Percentiles rank a stretch among this genome's conserved stretches.
Evolutionary conservation across 352 stramenopile species (phyloP).

Genomic region (Thalassiosira allenii): DNA sequence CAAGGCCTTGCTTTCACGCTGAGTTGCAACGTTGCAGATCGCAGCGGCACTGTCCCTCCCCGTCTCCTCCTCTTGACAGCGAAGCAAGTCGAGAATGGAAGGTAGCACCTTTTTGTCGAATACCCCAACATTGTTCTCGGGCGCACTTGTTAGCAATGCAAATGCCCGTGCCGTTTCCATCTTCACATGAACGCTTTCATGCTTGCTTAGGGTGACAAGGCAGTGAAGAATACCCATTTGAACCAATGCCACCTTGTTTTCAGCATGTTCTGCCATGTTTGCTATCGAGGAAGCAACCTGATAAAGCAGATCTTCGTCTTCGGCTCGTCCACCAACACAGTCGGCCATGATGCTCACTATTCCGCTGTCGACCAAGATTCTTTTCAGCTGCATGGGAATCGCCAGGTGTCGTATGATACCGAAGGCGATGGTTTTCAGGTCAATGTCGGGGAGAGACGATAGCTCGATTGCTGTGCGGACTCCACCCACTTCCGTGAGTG

Average conservation of each 20-base stretch:
- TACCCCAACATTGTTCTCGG: slow-evolving; percentile 90
- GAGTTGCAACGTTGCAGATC: slow-evolving; percentile 93
- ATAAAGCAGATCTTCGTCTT: slow-evolving; percentile 88
- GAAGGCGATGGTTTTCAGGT: slow-evolving; percentile 89
- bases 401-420: slow-evolving; percentile 90
- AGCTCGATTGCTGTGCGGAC: slow-evolving; percentile 80
- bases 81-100: slow-evolving; percentile 79
- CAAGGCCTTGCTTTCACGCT: slow-evolving; percentile 89
- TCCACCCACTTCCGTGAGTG: slow-evolving; percentile 89
- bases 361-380: slow-evolving; percentile 75
- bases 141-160: slow-evolving; percentile 91
- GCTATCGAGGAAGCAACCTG: slow-evolving; percentile 91
- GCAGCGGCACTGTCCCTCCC: slow-evolving; percentile 91
- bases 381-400: slow-evolving; percentile 86
- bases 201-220: slow-evolving; percentile 84
- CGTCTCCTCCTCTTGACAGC: slow-evolving; percentile 81
- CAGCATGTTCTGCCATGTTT: slow-evolving; percentile 91
- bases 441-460: slow-evolving; percentile 73
- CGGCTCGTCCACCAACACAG: slow-evolving; percentile 38
- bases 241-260: slow-evolving; percentile 90
- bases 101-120: slow-evolving; percentile 86
- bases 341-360: slow-evolving; percentile 71
- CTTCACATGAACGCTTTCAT: slow-evolving; percentile 80
- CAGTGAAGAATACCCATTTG: slow-evolving; percentile 85
- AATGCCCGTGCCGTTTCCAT: slow-evolving; percentile 90